phyloP scores from a whole-genome alignment of 2,329 filamentous ascomycete species.

The Fusarium sp. region DNA sequence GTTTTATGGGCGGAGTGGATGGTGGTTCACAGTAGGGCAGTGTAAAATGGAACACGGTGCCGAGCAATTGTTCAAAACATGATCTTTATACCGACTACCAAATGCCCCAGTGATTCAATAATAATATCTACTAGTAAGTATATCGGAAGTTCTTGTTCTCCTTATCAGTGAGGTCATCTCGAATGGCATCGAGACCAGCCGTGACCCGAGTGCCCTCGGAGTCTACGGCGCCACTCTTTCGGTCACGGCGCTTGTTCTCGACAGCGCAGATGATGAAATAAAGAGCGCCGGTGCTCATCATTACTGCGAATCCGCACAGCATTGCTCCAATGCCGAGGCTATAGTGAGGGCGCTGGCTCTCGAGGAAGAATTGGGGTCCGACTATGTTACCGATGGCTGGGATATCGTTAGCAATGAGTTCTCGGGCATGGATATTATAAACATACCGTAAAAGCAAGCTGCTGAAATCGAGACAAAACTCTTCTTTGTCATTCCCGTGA shows the following conservation, averaged over 20 bases:
- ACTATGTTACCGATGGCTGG: conserved; percentile 44
- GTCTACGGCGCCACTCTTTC: not conserved
- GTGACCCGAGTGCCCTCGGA: not conserved
- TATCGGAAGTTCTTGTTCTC: not conserved
- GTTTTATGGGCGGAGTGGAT: not conserved
- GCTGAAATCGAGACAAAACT: conserved; percentile 41
- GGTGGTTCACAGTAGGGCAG: not conserved
- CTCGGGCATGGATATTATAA: not conserved
- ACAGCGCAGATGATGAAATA: conserved; percentile 35
- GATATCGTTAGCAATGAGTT: not conserved
- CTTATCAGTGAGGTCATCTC: not conserved
- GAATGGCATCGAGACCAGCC: not conserved
- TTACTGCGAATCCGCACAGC: conserved; percentile 40
- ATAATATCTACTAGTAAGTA: not conserved
- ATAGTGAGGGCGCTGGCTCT: conserved; percentile 40
- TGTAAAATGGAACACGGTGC: too few species aligned
- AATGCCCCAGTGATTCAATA: not conserved
- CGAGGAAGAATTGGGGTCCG: conserved; percentile 43
- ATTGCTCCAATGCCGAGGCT: conserved; percentile 41
- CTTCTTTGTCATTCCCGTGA: conserved; percentile 44
- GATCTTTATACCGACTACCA: not conserved
- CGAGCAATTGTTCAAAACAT: too few species aligned
- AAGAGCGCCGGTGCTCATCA: conserved; percentile 22
- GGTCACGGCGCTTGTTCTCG: conserved; percentile 35
- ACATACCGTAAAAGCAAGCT: conserved; percentile 39